phyloP scores from a whole-genome alignment of 805 yeast genomes.

The Saccharomyces paradoxus region DNA sequence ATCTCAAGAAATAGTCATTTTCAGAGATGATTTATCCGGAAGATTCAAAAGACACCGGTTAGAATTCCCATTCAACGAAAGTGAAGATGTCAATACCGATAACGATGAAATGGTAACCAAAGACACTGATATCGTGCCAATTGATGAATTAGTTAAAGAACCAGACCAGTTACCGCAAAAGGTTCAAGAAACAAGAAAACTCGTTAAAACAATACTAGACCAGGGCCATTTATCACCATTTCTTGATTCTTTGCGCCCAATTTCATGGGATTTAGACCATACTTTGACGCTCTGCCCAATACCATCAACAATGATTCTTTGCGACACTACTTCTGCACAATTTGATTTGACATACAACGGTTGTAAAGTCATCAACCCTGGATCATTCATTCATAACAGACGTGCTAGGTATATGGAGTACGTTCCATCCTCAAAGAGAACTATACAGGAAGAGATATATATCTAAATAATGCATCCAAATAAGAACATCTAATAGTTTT shows the following conservation, averaged over 20 bases:
- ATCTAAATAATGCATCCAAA: conserved; percentile 16
- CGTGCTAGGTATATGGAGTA: conserved; percentile 68
- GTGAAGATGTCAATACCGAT: conserved; percentile 11
- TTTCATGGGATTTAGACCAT: conserved; percentile 63
- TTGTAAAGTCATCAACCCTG: conserved; percentile 70
- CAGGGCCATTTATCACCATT: conserved; percentile 89
- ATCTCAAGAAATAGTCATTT: conserved; percentile 72
- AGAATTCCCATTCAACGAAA: conserved; percentile 38
- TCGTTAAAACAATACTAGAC: conserved; percentile 73
- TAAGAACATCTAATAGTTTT: not conserved
- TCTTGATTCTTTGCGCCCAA: conserved; percentile 47
- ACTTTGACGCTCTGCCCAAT: conserved; percentile 65
- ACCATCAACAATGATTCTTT: conserved; percentile 58
- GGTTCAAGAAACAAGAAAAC: conserved; percentile 52
- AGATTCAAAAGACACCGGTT: conserved; percentile 67
- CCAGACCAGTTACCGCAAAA: conserved; percentile 38
- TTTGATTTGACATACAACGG: conserved; percentile 77
- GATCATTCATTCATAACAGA: conserved; percentile 42
- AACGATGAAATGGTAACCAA: not conserved
- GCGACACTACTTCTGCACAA: conserved; percentile 62
- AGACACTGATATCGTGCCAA: conserved; percentile 5
- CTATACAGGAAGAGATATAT: conserved; percentile 40
- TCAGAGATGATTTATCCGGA: conserved; percentile 64
- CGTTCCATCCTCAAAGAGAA: conserved; percentile 48
- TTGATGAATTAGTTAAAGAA: conserved; percentile 25